Percentiles rank a stretch among this genome's conserved stretches.
Conservation (phyloP, 2,329 filamentous ascomycete genomes). For the Stagonosporopsis cucurbitacearum region DNA sequence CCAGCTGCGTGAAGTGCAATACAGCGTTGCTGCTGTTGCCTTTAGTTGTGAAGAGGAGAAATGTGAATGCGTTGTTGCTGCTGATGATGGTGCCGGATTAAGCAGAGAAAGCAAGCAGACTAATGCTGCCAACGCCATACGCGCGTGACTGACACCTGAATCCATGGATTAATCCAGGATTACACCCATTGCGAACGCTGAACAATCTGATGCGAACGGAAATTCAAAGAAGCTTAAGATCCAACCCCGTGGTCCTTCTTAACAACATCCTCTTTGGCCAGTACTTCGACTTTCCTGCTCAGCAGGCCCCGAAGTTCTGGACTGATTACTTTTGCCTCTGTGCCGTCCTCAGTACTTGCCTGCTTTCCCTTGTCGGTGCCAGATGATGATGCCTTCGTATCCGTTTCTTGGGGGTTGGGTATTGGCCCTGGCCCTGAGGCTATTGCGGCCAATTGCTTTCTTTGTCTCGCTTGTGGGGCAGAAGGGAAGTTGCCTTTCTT, state of each 20-base stretch:
- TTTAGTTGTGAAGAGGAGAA: not conserved
- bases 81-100: not conserved
- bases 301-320: conserved; percentile 67
- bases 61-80: not conserved
- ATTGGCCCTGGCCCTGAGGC: conserved; percentile 41
- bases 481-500: conserved; percentile 85
- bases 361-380: conserved; percentile 46
- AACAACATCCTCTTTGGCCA: conserved; percentile 53
- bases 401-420: conserved; percentile 25
- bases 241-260: conserved; percentile 23
- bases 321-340: conserved; percentile 63
- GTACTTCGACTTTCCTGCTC: conserved; percentile 64
- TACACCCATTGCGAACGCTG: conserved; percentile 7
- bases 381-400: conserved; percentile 32
- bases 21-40: not conserved
- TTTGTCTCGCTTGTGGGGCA: conserved; percentile 55
- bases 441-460: conserved; percentile 50
- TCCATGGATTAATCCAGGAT: not conserved
- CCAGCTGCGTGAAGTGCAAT: not conserved
- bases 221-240: not conserved
- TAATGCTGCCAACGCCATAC: conserved; percentile 1
- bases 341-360: conserved; percentile 32
- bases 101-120: not conserved
- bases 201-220: conserved; percentile 14
- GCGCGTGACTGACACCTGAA: not conserved